Evolutionary conservation across 2,329 filamentous ascomycete genomes (phyloP).

Genomic region (Elsinoe perseae): DNA sequence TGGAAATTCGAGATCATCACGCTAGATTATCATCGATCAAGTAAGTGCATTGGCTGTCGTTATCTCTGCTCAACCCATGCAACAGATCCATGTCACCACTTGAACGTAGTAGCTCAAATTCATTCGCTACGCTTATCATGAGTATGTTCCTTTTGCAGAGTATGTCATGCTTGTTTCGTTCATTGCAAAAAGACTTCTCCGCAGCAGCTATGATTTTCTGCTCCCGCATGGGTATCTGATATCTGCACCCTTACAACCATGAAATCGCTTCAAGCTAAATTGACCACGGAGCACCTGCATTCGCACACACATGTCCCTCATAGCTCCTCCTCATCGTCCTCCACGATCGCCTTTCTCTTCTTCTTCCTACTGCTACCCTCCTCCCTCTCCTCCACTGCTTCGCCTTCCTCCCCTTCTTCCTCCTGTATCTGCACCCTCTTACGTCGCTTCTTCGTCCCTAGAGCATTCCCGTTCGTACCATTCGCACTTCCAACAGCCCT

Average conservation of each 20-base stretch:
- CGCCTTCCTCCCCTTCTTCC: slow-evolving; percentile 33
- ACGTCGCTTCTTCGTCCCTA: slow-evolving; percentile 30
- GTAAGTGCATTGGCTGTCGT: too few species aligned
- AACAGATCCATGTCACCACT: too few species aligned
- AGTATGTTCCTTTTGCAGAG: too few species aligned
- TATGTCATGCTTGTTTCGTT: too few species aligned
- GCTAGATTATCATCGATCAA: too few species aligned
- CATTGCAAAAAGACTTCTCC: too few species aligned
- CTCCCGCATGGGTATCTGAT: background rate
- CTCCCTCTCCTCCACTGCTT: slow-evolving; percentile 22
- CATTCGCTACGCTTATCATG: too few species aligned
- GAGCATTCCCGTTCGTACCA: slow-evolving; percentile 13
- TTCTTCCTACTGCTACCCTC: slow-evolving; percentile 12
- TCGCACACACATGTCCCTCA: background rate
- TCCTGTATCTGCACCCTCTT: slow-evolving; percentile 28
- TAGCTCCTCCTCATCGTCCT: slow-evolving; percentile 15
- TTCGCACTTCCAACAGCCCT: slow-evolving; percentile 21
- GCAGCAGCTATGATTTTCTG: background rate
- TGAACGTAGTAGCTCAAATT: too few species aligned
- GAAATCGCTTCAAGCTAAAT: too few species aligned
- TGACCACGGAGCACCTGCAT: too few species aligned
- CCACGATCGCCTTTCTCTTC: slow-evolving; percentile 11
- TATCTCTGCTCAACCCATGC: too few species aligned
- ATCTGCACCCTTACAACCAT: background rate
- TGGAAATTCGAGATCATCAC: too few species aligned